Evolutionary conservation across 345 rosid genomes (phyloP), one percentile per base, ranked within the genome.

Genomic region (Camelina laxa): DNA sequence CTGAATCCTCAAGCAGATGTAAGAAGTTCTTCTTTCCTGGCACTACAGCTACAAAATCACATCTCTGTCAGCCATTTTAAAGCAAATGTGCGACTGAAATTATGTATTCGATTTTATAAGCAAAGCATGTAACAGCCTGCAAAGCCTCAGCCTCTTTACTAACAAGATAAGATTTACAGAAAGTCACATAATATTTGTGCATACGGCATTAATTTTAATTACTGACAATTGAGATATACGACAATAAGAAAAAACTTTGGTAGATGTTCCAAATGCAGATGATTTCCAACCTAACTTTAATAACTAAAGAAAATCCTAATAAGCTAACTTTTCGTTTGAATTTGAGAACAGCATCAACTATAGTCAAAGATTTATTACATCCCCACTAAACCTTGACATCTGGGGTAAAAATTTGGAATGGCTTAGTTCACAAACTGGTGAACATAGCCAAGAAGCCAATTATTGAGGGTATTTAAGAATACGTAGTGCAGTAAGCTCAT

Each of bases 1-100:
- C 88, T 27, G 97, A 91, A 72, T 89, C 90, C 83, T 94, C 97
- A 10, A 94, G 83, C 72, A 91, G 81, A 79, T 82, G 88, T 72
- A 87, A 81, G 48, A 86, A 73, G 73, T 90, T 87, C 35, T 73
- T 83, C 79, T 84, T 86, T 58, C 89, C 87, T 48, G 85, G 78
- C 67, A 81, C 90, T 80, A 80, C 82, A 79, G 75, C 80, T 9
- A 79, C 54, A 53, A 68, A 11, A 73, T 54, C 54, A 44, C 65
- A 78, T 51, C 24, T 41, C 35, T 39, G 67, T 78, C 77, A 66
- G 59, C 51, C 17, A 66, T 31, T 33, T 19, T 12, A 58, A 78
- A 58, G 42, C 56, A 19, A 58, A 45, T 22, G 7, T 22, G 19
- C 56, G 24, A 71, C 30, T 58, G 24, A 69, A 36, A 49, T 21